Evolutionary conservation across 192 early-diverging fungal species (phyloP).

Genomic region (Backusella liffmaniae): DNA sequence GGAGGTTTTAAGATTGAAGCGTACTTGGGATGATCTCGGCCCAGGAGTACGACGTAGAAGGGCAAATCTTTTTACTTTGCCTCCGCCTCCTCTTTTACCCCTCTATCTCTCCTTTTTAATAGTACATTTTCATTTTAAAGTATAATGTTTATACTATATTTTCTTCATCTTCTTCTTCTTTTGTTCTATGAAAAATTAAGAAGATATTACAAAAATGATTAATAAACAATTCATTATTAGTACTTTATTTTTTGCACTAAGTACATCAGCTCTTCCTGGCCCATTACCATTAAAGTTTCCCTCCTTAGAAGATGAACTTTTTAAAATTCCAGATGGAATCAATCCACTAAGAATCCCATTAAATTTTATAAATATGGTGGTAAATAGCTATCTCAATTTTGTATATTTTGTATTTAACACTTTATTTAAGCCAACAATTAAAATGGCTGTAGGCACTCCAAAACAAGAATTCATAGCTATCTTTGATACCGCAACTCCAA

Average conservation of each 20-base stretch:
- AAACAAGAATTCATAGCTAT: background rate
- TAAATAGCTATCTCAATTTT: background rate
- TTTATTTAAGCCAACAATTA: background rate
- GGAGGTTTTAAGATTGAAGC: background rate
- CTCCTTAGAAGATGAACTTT: background rate
- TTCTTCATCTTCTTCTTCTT: background rate
- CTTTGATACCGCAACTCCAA: conserved; percentile 5
- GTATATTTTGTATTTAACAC: background rate
- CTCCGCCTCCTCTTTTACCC: background rate
- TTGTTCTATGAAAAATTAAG: background rate
- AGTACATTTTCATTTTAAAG: background rate
- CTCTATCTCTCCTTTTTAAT: background rate
- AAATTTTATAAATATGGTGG: background rate
- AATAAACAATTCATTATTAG: background rate
- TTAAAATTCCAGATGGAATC: background rate
- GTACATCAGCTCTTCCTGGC: background rate
- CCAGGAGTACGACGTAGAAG: background rate
- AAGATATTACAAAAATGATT: background rate
- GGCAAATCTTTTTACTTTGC: background rate
- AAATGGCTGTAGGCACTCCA: background rate
- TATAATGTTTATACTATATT: background rate
- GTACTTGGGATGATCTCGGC: background rate
- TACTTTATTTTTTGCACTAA: background rate
- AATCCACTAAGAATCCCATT: background rate
- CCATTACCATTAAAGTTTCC: background rate